These are phyloP conservation scores for Chloromonas sp. DNA, from an alignment of 163 green algal genomes.

Conservation along the genomic window DNA sequence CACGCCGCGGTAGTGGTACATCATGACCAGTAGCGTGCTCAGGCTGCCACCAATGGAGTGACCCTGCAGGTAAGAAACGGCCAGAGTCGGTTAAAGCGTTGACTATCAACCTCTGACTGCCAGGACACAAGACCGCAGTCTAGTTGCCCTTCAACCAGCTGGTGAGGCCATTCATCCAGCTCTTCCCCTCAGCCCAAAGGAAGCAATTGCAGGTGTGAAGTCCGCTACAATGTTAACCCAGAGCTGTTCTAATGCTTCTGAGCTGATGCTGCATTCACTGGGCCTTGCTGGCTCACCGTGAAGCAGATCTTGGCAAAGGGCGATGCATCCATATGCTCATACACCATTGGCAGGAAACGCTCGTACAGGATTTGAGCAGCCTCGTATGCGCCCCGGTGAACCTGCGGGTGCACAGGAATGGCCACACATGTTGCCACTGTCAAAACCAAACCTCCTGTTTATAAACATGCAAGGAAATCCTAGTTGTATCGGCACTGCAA, in stretches of 20 bases:
- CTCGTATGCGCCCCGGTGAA: slow-evolving; percentile 40
- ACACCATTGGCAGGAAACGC: slow-evolving; percentile 43
- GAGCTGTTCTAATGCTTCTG: too few relatives aligned
- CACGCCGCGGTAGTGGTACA: slow-evolving; percentile 68
- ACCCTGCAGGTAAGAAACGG: slow-evolving; percentile 10
- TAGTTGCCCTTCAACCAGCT: too few relatives aligned
- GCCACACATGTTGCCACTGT: too few relatives aligned
- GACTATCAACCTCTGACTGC: too few relatives aligned
- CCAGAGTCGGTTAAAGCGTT: background rate
- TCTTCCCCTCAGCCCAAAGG: background rate
- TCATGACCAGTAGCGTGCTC: slow-evolving; percentile 80
- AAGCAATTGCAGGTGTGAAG: too few relatives aligned
- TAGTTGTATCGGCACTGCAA: too few relatives aligned
- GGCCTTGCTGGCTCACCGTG: slow-evolving; percentile 22
- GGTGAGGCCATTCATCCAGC: background rate
- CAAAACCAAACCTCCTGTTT: too few relatives aligned
- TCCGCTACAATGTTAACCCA: too few relatives aligned
- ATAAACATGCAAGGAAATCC: too few relatives aligned
- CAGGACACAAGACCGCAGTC: too few relatives aligned
- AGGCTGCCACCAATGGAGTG: slow-evolving; percentile 85
- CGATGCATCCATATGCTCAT: slow-evolving; percentile 68
- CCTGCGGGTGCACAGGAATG: slow-evolving; percentile 3
- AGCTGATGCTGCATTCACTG: too few relatives aligned
- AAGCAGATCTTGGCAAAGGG: slow-evolving; percentile 42
- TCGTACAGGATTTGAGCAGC: slow-evolving; percentile 40